A percentile compares a stretch with the other conserved stretches of the same genome.
These are phyloP conservation scores for Anisodus acutangulus DNA, from an alignment of 257 asterid species.

Conservation along the genomic window DNA sequence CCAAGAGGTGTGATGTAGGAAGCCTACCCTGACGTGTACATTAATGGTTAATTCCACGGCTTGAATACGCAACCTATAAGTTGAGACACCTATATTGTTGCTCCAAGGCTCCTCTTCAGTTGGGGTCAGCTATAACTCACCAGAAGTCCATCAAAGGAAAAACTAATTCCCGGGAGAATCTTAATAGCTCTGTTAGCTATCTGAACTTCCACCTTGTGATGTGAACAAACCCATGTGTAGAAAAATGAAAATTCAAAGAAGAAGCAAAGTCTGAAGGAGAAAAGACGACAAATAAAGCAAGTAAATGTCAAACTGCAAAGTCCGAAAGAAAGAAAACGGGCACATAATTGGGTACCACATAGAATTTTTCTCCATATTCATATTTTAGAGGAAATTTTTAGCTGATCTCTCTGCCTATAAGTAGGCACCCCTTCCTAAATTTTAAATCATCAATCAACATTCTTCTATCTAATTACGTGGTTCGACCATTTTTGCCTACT, in stretches of 20 bases:
- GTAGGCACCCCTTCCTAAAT: neutral
- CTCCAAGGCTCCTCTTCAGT: neutral
- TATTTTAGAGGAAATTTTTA: neutral
- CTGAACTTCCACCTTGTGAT: neutral
- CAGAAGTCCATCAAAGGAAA: neutral
- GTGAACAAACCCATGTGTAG: neutral
- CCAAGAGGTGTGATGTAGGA: neutral
- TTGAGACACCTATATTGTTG: neutral
- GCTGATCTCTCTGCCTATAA: neutral
- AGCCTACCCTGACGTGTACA: neutral
- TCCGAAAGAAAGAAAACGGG: too few relatives aligned
- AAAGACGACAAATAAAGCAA: too few relatives aligned
- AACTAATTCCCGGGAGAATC: neutral
- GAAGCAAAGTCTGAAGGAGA: neutral
- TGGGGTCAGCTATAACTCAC: neutral
- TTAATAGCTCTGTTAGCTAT: neutral
- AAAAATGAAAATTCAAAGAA: neutral
- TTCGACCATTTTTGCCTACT: neutral
- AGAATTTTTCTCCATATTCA: neutral
- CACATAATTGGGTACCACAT: neutral
- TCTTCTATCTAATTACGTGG: neutral
- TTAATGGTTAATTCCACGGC: neutral
- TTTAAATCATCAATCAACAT: neutral
- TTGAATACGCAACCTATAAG: neutral
- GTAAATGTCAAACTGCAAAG: too few relatives aligned